phyloP scores from a whole-genome alignment of 768 basidiomycete genomes.

The Leccinum barrowsii region DNA sequence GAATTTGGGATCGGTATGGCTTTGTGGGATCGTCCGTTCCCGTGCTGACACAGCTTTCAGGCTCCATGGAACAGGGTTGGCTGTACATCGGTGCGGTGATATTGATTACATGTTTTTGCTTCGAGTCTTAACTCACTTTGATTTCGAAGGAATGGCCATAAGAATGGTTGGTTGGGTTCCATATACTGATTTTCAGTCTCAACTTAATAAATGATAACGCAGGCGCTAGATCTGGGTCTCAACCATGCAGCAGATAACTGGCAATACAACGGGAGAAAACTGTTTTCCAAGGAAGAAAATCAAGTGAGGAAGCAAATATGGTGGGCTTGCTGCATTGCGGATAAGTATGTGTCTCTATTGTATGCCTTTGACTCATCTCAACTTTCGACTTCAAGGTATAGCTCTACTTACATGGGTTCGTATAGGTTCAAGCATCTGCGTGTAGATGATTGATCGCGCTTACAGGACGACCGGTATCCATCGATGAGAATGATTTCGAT shows the following conservation, averaged over 20 bases:
- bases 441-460: slow-evolving; percentile 7
- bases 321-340: slow-evolving; percentile 72
- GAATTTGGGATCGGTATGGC: slow-evolving; percentile 78
- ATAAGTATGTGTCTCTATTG: slow-evolving; percentile 49
- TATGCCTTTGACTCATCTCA: not conserved
- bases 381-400: slow-evolving; percentile 43
- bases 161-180: slow-evolving; percentile 55
- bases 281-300: slow-evolving; percentile 65
- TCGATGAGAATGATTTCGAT: slow-evolving; percentile 69
- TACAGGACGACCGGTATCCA: slow-evolving; percentile 62
- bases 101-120: not conserved
- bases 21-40: not conserved
- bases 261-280: slow-evolving; percentile 55
- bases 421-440: not conserved
- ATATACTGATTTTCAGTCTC: not conserved
- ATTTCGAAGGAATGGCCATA: slow-evolving; percentile 57
- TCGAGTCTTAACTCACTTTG: slow-evolving; percentile 1
- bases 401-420: slow-evolving; percentile 71
- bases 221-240: slow-evolving; percentile 80
- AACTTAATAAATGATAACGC: slow-evolving; percentile 4
- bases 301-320: slow-evolving; percentile 74
- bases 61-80: slow-evolving; percentile 82
- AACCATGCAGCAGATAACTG: slow-evolving; percentile 77
- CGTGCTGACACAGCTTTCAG: slow-evolving; percentile 26
- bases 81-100: slow-evolving; percentile 59